phyloP scores from a whole-genome alignment of 2,329 filamentous ascomycete species.

The Colletotrichum liaoningense region DNA sequence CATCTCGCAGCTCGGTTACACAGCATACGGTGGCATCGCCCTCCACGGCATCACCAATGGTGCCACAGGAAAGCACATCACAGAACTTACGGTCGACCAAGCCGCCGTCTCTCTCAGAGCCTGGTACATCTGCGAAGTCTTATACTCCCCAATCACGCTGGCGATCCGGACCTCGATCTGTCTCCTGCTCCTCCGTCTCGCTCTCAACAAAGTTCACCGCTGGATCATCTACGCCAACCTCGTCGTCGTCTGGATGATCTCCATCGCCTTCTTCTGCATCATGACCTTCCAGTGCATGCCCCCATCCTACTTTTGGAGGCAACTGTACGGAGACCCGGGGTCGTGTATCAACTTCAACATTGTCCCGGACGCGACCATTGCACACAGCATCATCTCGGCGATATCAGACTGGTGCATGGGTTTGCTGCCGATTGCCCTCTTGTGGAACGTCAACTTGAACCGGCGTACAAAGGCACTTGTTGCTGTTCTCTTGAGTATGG shows the following conservation, averaged over 20 bases:
- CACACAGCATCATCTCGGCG: slow-evolving; percentile 58
- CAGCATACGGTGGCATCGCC: slow-evolving; percentile 45
- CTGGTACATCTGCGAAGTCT: slow-evolving; percentile 53
- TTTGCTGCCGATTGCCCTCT: slow-evolving; percentile 60
- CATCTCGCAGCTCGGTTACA: slow-evolving; percentile 46
- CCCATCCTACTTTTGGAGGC: slow-evolving; percentile 60
- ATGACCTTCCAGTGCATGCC: slow-evolving; percentile 63
- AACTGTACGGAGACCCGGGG: slow-evolving; percentile 48
- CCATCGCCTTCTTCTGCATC: slow-evolving; percentile 56
- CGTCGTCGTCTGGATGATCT: slow-evolving; percentile 49
- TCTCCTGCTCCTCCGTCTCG: slow-evolving; percentile 54
- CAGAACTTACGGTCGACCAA: slow-evolving; percentile 37
- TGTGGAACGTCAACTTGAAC: slow-evolving; percentile 63
- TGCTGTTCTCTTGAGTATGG: slow-evolving; percentile 60
- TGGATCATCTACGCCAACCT: slow-evolving; percentile 47
- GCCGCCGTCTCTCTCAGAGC: slow-evolving; percentile 44
- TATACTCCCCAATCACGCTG: slow-evolving; percentile 54
- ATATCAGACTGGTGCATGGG: slow-evolving; percentile 61
- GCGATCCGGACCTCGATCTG: slow-evolving; percentile 54
- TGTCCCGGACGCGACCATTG: slow-evolving; percentile 55
- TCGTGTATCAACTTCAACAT: slow-evolving; percentile 53
- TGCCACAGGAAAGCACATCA: slow-evolving; percentile 41
- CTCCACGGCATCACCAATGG: slow-evolving; percentile 46
- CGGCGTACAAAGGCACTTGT: slow-evolving; percentile 57
- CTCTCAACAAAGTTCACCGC: slow-evolving; percentile 46